Base-by-base conservation (phyloP, 306 rosid genomes). In the Medicago arabica region DNA sequence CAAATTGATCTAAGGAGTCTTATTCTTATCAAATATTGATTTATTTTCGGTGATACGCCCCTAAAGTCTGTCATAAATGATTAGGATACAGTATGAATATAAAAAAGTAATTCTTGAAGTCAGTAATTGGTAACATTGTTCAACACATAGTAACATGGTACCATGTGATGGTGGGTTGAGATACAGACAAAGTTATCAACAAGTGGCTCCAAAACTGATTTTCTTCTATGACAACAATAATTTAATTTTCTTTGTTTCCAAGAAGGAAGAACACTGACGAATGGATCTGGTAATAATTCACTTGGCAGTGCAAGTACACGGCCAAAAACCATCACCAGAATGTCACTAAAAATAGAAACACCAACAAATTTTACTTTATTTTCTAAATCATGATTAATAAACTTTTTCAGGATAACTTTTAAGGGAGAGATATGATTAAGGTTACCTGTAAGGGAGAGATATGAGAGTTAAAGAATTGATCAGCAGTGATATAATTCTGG, bases 401-500 rank as follows among this genome's bases (percentile, higher is more conserved):
- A 25, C 28, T 25, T 25, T 1, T 25, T 25, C 28, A 25, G 1
- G 31, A 0, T 28, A 28, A 28, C 28, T 25, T 2, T 25, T 25
- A 25, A 88, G 28, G 98, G 97, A 49, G 97, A 85, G 72, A 92
- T 80, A 14, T 70, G 89, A 28, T 6, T 58, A 0, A 34, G 38
- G 60, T 73, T 75, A 80, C 98, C 97, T 95, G 95, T 21, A 90
- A 88, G 28, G 98, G 97, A 49, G 97, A 85, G 72, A 92, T 80
- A 14, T 70, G 89, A 71, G 96, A 90, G 31, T 19, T 44, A 81
- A 87, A 86, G 66, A 92, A 95, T 53, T 90, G 96, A 47, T 92
- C 87, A 5, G 92, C 80, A 1, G 89, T 57, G 70, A 85, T 19
- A 50, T 86, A 92, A 68, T 87, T 65, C 74, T 79, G 85, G 3